Conservation (phyloP, 2,329 filamentous ascomycete genomes). For the Chrysosporium keratinophilum region DNA sequence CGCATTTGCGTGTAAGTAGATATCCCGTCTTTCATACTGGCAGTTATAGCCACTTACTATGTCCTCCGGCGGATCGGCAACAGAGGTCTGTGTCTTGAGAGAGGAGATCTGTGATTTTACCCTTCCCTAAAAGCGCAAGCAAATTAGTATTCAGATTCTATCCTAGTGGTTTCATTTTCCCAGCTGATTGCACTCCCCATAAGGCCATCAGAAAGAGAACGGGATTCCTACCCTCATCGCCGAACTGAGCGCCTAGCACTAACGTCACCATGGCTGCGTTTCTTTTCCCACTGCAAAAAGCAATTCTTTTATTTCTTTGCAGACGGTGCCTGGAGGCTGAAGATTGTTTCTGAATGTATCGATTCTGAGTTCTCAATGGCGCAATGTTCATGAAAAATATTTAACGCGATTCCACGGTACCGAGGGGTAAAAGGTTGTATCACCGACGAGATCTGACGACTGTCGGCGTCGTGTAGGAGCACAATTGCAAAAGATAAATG, state of each 20-base stretch:
- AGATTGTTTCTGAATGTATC: too few species aligned
- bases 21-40: neutral
- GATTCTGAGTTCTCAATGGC: too few species aligned
- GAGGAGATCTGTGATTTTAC: constrained; percentile 41
- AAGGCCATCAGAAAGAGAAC: neutral
- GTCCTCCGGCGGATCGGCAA: constrained; percentile 38
- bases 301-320: too few species aligned
- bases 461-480: neutral
- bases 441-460: too few species aligned
- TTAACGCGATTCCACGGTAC: neutral
- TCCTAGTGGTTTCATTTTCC: too few species aligned
- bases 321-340: too few species aligned
- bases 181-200: neutral
- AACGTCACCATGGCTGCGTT: constrained; percentile 29
- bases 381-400: too few species aligned
- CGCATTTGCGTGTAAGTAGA: neutral
- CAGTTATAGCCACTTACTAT: constrained; percentile 28
- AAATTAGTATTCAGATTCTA: neutral
- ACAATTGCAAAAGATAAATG: neutral
- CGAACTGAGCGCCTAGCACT: constrained; percentile 40
- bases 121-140: constrained; percentile 30
- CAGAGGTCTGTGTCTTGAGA: constrained; percentile 37
- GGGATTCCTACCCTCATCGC: constrained; percentile 35
- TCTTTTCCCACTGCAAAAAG: neutral
- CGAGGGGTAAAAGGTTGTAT: neutral